Percentiles rank a stretch among this genome's conserved stretches.
Evolutionary conservation across 176 grass and related monocot species (phyloP).

Genomic region (Urochloa ruziziensis): DNA sequence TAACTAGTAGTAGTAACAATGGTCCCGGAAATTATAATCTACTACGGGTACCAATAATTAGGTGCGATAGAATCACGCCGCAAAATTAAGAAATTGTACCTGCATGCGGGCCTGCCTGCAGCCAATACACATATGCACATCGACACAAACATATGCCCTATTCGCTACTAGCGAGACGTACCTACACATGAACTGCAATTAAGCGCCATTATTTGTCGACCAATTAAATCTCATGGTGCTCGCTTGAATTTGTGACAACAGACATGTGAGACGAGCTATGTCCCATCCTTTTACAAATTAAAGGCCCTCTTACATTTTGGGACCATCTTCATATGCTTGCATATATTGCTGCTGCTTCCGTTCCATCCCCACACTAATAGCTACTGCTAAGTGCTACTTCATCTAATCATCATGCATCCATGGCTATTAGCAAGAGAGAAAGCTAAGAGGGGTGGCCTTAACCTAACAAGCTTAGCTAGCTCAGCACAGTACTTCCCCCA

Average conservation of each 20-base stretch:
- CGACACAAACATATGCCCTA: background rate
- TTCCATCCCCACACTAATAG: constrained; percentile 37
- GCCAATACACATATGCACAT: no score
- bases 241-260: constrained; percentile 14
- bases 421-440: constrained; percentile 11
- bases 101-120: background rate
- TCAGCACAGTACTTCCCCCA: background rate
- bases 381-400: constrained; percentile 15
- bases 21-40: background rate
- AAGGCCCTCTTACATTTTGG: background rate
- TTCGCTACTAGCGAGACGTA: background rate
- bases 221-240: constrained; percentile 22
- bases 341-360: constrained; percentile 1
- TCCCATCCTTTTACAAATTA: constrained; percentile 30
- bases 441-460: background rate
- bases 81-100: background rate
- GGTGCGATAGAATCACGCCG: background rate
- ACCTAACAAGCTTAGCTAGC: constrained; percentile 32
- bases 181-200: background rate
- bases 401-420: constrained; percentile 27
- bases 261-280: constrained; percentile 21
- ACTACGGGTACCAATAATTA: background rate
- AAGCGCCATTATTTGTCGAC: constrained; percentile 9
- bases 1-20: background rate
- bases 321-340: constrained; percentile 20